Evolutionary conservation across 768 basidiomycete genomes (phyloP).

Genomic region (Boletus subcaerulescens): DNA sequence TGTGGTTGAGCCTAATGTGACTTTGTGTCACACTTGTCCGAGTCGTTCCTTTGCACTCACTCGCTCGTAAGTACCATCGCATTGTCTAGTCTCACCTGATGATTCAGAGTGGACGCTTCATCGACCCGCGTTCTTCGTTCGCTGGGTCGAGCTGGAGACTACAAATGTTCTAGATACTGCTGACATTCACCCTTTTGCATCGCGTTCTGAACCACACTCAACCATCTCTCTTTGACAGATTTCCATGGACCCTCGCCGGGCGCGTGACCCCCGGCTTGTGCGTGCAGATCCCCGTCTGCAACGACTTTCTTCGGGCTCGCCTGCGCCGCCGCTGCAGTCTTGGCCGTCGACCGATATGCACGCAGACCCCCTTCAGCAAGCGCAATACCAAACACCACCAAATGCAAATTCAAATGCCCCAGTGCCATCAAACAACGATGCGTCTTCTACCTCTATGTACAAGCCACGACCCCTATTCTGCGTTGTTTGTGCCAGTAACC

Average conservation of each 20-base stretch:
- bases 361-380: conserved; percentile 13
- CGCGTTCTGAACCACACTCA: conserved; percentile 15
- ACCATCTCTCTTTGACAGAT: conserved; percentile 9
- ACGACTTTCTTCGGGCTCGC: conserved; percentile 40
- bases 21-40: conserved; percentile 12
- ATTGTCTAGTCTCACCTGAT: conserved; percentile 42
- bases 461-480: conserved; percentile 86
- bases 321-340: conserved; percentile 29
- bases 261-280: conserved; percentile 76
- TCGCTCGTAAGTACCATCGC: conserved; percentile 20
- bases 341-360: conserved; percentile 22
- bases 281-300: conserved; percentile 67
- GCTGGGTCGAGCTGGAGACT: conserved; percentile 76
- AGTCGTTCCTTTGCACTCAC: background rate
- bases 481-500: conserved; percentile 99
- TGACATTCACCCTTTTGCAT: conserved; percentile 47
- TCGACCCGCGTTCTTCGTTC: conserved; percentile 49
- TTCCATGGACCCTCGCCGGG: conserved; percentile 75
- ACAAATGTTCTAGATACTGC: conserved; percentile 91
- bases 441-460: conserved; percentile 33
- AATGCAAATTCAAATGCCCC: conserved; percentile 4
- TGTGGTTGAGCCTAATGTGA: conserved; percentile 11
- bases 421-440: conserved; percentile 1
- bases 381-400: conserved; percentile 14
- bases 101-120: conserved; percentile 94